Evolutionary conservation across 768 basidiomycete species (phyloP), one percentile per base, ranked within the genome.

Genomic region (Boletales sp.): DNA sequence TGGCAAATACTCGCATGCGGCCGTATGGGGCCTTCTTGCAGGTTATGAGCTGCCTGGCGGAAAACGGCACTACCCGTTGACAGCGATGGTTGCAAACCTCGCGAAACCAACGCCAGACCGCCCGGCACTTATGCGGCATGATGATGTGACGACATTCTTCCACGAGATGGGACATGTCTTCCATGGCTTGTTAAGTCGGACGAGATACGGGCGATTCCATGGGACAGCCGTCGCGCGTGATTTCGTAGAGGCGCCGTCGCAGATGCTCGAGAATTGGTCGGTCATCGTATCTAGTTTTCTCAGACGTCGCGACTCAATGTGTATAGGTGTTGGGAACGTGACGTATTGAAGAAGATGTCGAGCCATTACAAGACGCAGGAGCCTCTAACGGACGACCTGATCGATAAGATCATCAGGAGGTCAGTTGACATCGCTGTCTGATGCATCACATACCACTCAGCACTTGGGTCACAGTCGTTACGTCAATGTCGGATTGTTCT

Each of bases 211-310:
- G 18, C 73, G 84, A 13, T 94, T 93, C 80, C 90, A 93, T 56
- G 90, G 91, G 17, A 91, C 87, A 30, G 79, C 80, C 21, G 86
- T 89, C 21, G 85, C 86, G 8, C 70, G 85, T 6, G 90, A 92
- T 66, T 91, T 91, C 55, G 90, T 91, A 10, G 90, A 94, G 68
- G 91, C 91, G 2, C 92, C 91, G 0, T 87, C 86, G n/a, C 90
- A 94, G 71, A 93, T 93, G 91, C 72, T 93, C 53, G 92, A 94
- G 70, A 90, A 93, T 60, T 94, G 91, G 91, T 84, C 41, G 13
- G 69, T 57, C 6, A 13, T 32, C 17, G 13, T 17, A 5, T 33
- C 15, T 7, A 36, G 37, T 36, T 43, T 12, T 11, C 25, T 28
- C 7, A n/a, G 34, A 18, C 13, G 28, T 14, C 6, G 28, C 38